A percentile compares a stretch with the other conserved stretches of the same genome.
Conservation (phyloP, 768 basidiomycete genomes). For the Leccinum subtestaceum region DNA sequence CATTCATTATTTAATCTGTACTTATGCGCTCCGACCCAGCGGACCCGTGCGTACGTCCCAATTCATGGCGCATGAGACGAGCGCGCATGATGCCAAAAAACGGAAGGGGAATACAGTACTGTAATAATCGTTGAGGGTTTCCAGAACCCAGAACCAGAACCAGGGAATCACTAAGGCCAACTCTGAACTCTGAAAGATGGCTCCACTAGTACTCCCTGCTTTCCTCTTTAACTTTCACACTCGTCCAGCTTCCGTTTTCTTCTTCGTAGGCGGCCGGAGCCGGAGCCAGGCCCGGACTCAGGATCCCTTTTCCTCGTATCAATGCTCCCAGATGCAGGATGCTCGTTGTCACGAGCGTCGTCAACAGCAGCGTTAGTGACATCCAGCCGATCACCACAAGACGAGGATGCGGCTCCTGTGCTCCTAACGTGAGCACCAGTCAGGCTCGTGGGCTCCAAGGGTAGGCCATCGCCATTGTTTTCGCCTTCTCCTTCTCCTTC, state of each 20-base stretch:
- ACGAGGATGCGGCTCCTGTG: neutral
- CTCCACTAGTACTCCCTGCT: neutral
- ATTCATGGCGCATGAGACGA: neutral
- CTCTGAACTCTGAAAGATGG: neutral
- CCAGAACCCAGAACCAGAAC: neutral
- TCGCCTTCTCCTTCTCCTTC: neutral
- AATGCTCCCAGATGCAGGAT: neutral
- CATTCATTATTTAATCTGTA: neutral
- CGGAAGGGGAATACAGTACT: neutral
- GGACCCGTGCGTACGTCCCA: neutral
- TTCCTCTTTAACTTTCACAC: conserved; percentile 3
- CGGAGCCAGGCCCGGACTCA: neutral
- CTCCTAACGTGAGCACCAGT: neutral
- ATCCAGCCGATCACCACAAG: neutral
- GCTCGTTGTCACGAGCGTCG: neutral
- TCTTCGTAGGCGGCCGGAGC: neutral
- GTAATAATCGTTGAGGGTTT: neutral
- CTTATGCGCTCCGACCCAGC: neutral
- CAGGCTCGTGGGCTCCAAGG: neutral
- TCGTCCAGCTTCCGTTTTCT: conserved; percentile 26
- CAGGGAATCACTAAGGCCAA: neutral
- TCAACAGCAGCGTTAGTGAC: neutral
- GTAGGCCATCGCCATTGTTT: neutral
- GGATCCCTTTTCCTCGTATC: neutral
- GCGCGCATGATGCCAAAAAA: neutral